Conservation (phyloP, 2,329 filamentous ascomycete genomes). For the Ophiostoma tasmaniense region DNA sequence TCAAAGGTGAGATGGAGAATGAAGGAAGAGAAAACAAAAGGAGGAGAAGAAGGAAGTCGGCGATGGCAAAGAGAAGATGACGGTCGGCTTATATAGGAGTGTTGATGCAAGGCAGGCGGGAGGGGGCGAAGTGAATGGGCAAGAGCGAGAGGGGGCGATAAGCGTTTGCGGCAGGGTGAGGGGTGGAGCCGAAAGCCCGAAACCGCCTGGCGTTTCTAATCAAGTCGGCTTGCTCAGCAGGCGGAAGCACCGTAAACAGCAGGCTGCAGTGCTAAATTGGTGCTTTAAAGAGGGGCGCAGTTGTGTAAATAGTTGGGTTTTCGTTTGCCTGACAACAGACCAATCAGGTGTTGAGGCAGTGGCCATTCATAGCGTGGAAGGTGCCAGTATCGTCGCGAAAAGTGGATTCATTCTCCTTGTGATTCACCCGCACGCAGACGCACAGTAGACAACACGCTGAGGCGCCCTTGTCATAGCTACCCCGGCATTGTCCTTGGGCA, state of each 20-base stretch:
- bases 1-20: slow-evolving; percentile 21
- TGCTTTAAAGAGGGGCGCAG: slow-evolving; percentile 17
- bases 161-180: slow-evolving; percentile 7
- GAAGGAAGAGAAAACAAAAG: slow-evolving; percentile 12
- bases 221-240: slow-evolving; percentile 13
- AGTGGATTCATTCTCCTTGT: background rate
- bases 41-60: slow-evolving; percentile 17
- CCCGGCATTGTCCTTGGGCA: slow-evolving; percentile 3
- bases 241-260: background rate
- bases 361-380: slow-evolving; percentile 15
- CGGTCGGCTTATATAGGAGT: slow-evolving; percentile 12
- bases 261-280: background rate
- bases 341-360: slow-evolving; percentile 13
- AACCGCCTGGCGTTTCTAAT: slow-evolving; percentile 16
- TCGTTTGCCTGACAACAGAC: background rate
- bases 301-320: background rate
- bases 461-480: slow-evolving; percentile 13
- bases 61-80: slow-evolving; percentile 18
- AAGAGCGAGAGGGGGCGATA: slow-evolving; percentile 11
- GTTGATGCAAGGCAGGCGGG: slow-evolving; percentile 1
- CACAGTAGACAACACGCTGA: no score
- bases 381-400: slow-evolving; percentile 13
- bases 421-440: slow-evolving; percentile 12
- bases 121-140: slow-evolving; percentile 18
- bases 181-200: slow-evolving; percentile 11